Evolutionary conservation across 1,139 yeast genomes (phyloP).

Genomic region (Insectozyma bohioensis): DNA sequence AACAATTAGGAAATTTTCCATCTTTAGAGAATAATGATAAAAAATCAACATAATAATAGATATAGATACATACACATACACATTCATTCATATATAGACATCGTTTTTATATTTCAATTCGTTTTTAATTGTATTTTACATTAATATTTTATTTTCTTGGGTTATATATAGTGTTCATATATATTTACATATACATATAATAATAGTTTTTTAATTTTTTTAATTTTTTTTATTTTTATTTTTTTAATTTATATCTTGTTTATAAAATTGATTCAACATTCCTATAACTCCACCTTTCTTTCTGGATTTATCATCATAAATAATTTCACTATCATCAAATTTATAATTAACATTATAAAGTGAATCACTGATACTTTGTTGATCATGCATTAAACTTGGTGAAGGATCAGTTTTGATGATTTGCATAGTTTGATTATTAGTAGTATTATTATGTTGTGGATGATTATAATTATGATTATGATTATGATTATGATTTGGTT

Average conservation of each 20-base stretch:
- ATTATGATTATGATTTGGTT: too few relatives aligned
- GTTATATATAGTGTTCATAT: too few relatives aligned
- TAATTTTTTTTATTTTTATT: too few relatives aligned
- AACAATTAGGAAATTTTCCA: slow-evolving; percentile 1
- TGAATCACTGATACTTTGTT: slow-evolving; percentile 25
- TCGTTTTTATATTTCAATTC: too few relatives aligned
- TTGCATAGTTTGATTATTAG: not conserved
- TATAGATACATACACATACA: too few relatives aligned
- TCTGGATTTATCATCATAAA: slow-evolving; percentile 20
- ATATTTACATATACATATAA: too few relatives aligned
- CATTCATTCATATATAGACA: too few relatives aligned
- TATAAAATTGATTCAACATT: slow-evolving; percentile 79
- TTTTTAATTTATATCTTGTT: slow-evolving; percentile 41
- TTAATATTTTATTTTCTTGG: too few relatives aligned
- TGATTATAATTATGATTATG: not conserved
- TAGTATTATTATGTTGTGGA: not conserved
- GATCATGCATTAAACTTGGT: slow-evolving; percentile 10
- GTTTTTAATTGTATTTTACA: too few relatives aligned
- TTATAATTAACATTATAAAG: slow-evolving; percentile 31
- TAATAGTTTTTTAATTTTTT: too few relatives aligned
- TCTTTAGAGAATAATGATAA: not conserved
- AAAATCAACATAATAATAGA: too few relatives aligned
- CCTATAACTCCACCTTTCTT: slow-evolving; percentile 68
- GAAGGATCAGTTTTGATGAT: slow-evolving; percentile 6
- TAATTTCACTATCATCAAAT: slow-evolving; percentile 28